A percentile compares a stretch with the other conserved stretches of the same genome.
These are phyloP conservation scores for Suhomyces bokatorum DNA, from an alignment of 1,139 yeast genomes.

Conservation along the genomic window DNA sequence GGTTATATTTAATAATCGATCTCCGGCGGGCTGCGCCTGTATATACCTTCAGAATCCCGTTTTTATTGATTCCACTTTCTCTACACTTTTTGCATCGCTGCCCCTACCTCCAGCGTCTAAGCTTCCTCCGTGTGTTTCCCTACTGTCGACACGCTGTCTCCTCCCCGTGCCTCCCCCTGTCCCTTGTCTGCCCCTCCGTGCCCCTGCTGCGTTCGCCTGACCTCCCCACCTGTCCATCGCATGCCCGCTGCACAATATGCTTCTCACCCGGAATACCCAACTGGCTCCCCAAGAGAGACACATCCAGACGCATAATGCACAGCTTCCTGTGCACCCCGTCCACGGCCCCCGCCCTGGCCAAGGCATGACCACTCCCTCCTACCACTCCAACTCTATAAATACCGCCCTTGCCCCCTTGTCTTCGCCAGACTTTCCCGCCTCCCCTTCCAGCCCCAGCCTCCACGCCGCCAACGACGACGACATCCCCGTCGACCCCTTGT, in stretches of 20 bases:
- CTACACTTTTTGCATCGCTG: not conserved
- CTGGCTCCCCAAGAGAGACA: conserved; percentile 7
- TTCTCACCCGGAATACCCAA: conserved; percentile 8
- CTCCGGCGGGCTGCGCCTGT: not conserved
- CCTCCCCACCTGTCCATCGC: not conserved
- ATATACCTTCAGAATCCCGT: not conserved
- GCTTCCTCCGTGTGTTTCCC: not conserved
- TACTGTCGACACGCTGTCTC: not conserved
- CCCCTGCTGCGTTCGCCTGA: not conserved
- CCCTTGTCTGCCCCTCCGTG: not conserved
- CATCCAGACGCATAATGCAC: not conserved
- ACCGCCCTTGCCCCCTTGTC: not conserved
- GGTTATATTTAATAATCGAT: conserved; percentile 2
- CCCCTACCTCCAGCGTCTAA: not conserved
- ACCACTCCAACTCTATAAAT: not conserved
- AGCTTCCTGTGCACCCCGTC: not conserved
- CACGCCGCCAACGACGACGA: not conserved
- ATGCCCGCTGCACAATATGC: conserved; percentile 7
- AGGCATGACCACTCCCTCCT: not conserved
- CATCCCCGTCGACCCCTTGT: not conserved
- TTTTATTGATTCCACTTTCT: not conserved
- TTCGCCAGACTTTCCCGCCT: not conserved
- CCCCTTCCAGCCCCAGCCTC: not conserved
- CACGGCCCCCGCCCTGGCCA: not conserved
- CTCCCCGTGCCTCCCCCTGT: not conserved